Base-by-base conservation (phyloP, 2,329 filamentous ascomycete species). In the Hypoxylon sp. region DNA sequence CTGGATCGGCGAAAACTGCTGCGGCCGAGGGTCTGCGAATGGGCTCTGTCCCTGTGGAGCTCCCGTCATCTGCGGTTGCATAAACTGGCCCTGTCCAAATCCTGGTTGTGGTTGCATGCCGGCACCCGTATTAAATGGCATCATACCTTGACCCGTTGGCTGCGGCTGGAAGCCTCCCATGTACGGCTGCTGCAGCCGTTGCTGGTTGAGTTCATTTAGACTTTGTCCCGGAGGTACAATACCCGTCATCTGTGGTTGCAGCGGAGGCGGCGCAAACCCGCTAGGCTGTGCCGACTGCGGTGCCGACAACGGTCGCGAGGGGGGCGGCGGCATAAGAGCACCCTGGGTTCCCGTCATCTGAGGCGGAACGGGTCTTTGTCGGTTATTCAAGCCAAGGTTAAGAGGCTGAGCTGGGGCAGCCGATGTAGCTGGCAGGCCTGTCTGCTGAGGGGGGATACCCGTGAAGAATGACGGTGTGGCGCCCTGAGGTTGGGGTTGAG, bases 201-300 rank as follows among this genome's bases (percentile, higher is more conserved):
- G 79, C 65, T 89, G 86, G 50, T 75, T 83, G 32, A 94, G 75
- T 34, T 93, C 90, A 63, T 85, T 81, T 61, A 95, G 69, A 68
- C 87, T 93, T 70, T 93, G 89, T 8, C 91, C 90, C 2, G 83
- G 81, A 20, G 87, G 83, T 19, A 89, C 87, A 47, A 90, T 78
- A 6, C 93, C 91, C 4, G 94, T 97, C 71, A 92, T 82, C 68
- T 97, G 93, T 42, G 91, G 86, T 68, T 92, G 87, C 61, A 97
- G 73, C 11, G 90, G 86, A 38, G 90, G 84, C 12, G 88, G 82
- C 5, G 82, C 81, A 69, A 95, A 94, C 3, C 78, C 80, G 69
- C 81, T 91, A 34, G 85, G 84, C 66, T 88, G 88, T 38, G 83
- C 87, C 44, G 91, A 89, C 68, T 91, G 89, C 17, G 94, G 93